Base-by-base conservation (phyloP, 768 basidiomycete species). In the Hericium coralloides region DNA sequence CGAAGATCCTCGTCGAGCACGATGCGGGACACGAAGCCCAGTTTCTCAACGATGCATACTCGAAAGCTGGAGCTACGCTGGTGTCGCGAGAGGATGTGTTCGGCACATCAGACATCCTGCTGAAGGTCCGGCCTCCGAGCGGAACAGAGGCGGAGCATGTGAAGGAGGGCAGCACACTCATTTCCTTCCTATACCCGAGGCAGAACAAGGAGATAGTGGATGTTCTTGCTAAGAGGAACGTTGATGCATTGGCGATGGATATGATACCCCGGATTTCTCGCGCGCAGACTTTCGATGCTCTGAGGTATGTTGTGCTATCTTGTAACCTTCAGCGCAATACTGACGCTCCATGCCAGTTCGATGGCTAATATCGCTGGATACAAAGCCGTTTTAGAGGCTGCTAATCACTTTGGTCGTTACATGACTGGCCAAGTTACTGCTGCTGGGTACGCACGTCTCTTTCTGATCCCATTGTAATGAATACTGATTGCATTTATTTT, bases 341-440 rank as follows among this genome's bases (percentile, higher is more conserved):
- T 56, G 25, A 48, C 17, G n/a, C 18, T 15, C 10, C 17, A 20
- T 36, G 3, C 17, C 38, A 92, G 92, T 65, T 92, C 90, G 23
- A 94, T 94, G 92, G 85, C 87, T n/a, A 94, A 93, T 66, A 93
- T 92, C 43, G 81, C 90, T n/a, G 92, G 92, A 12, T 94, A 94
- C 70, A 92, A 94, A 69, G 92, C 92, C 41, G 90, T 94, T 49
- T 69, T 94, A 66, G 92, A 94, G 69, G 92, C 92, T 31, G 89
- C 90, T 23, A 92, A 91, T 68, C 81, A 89, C 66, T 94, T 94
- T 64, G 91, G 91, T 65, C 77, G 92, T 63, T 93, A 91, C 73
- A 75, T 94, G 62, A 92, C 92, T 37, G 92, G 92, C 64, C 92
- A 94, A 69, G 89, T 91, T 55, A 94, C 92, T 6, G 92, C 92